Conservation (phyloP, 2,329 filamentous ascomycete species). For the Pseudocercospora vitis region DNA sequence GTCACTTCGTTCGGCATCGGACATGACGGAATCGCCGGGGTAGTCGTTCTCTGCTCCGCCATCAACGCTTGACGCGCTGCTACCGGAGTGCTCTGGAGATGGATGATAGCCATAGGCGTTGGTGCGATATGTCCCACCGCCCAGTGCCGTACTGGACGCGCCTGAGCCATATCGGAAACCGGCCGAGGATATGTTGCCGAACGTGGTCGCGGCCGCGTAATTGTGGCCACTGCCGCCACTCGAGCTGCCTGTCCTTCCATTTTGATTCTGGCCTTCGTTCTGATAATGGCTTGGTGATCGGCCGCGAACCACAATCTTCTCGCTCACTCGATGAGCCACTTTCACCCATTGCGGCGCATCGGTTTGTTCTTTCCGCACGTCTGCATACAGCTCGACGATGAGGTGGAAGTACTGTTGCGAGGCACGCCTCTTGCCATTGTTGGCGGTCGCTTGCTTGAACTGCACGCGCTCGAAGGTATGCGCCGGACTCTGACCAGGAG, state of each 20-base stretch:
- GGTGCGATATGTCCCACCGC: slow-evolving; percentile 32
- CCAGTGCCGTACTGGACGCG: slow-evolving; percentile 26
- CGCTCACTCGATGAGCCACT: slow-evolving; percentile 70
- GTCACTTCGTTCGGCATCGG: slow-evolving; percentile 45
- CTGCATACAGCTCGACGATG: slow-evolving; percentile 78
- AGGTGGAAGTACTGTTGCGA: slow-evolving; percentile 92
- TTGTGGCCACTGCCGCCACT: slow-evolving; percentile 55
- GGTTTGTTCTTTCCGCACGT: slow-evolving; percentile 54
- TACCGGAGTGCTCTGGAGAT: slow-evolving; percentile 43
- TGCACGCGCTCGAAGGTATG: slow-evolving; percentile 84
- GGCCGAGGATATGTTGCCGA: slow-evolving; percentile 35
- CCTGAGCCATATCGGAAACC: slow-evolving; percentile 25
- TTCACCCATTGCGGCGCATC: slow-evolving; percentile 62
- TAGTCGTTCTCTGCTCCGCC: slow-evolving; percentile 36
- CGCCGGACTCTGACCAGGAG: slow-evolving; percentile 41
- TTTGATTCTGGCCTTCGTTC: slow-evolving; percentile 47
- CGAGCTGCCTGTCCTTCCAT: slow-evolving; percentile 66
- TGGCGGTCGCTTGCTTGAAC: slow-evolving; percentile 90
- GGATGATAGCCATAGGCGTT: slow-evolving; percentile 32
- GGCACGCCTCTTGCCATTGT: slow-evolving; percentile 86
- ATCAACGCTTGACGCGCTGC: slow-evolving; percentile 42
- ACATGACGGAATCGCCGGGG: slow-evolving; percentile 41
- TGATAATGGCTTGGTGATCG: slow-evolving; percentile 69
- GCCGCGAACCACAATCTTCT: slow-evolving; percentile 83
- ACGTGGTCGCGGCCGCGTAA: slow-evolving; percentile 31